Evolutionary conservation across 2,329 filamentous ascomycete genomes (phyloP).

Genomic region (Pseudohalonectria lignicola): DNA sequence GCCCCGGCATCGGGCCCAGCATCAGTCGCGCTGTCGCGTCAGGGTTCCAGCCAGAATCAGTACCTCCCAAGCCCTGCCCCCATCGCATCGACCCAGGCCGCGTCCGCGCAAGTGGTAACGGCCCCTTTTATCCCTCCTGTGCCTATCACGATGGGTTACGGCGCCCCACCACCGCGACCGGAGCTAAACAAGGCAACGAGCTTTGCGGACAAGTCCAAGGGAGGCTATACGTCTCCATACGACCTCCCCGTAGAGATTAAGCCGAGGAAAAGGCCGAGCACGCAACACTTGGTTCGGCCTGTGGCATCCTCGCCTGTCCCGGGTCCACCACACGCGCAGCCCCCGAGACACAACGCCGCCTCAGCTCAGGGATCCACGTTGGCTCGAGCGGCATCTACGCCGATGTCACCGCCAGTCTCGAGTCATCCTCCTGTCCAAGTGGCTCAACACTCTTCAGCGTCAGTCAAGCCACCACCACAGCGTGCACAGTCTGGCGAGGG

Average conservation of each 20-base stretch:
- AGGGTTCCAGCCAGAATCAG: slow-evolving; percentile 1
- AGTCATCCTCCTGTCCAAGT: slow-evolving; percentile 6
- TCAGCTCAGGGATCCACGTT: too few relatives aligned
- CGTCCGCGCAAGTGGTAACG: not conserved
- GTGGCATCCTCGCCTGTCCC: slow-evolving; percentile 28
- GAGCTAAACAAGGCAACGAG: slow-evolving; percentile 57
- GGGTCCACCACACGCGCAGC: slow-evolving; percentile 1
- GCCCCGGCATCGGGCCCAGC: not conserved
- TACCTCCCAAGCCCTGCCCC: not conserved
- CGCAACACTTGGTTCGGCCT: slow-evolving; percentile 39
- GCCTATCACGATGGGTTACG: slow-evolving; percentile 6
- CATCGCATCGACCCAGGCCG: not conserved
- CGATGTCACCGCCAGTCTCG: not conserved
- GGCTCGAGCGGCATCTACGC: too few relatives aligned
- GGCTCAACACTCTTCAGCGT: slow-evolving; percentile 13
- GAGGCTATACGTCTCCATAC: slow-evolving; percentile 88
- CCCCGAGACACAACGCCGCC: too few relatives aligned
- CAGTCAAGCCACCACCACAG: slow-evolving; percentile 6
- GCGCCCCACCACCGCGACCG: slow-evolving; percentile 18
- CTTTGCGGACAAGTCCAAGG: slow-evolving; percentile 83
- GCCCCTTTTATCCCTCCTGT: slow-evolving; percentile 3
- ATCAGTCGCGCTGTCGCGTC: not conserved
- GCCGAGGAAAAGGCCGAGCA: slow-evolving; percentile 52
- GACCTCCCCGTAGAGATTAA: slow-evolving; percentile 86
- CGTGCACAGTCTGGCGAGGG: slow-evolving; percentile 27